Evolutionary conservation across 192 early-diverging fungal species (phyloP), one percentile per base, ranked within the genome.

Genomic region (Gaertneriomyces semiglobifer): DNA sequence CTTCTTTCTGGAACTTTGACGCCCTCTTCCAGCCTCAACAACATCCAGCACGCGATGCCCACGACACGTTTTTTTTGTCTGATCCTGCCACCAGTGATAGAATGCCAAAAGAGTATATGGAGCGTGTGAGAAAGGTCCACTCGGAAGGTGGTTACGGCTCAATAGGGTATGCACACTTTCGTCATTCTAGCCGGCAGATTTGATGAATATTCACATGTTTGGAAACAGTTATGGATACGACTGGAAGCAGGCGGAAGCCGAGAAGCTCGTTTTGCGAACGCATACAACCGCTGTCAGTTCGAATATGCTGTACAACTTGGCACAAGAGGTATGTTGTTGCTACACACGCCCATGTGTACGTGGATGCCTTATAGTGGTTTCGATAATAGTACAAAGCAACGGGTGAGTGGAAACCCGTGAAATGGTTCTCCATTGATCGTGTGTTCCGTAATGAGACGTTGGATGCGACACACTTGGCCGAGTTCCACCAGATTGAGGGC

Each of bases 1-100:
- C 89, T 58, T 92, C 93, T 65, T 99, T 99, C 89, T 99, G 97
- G 97, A 99, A 99, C 82, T 99, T 99, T 77, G 97, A 99, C 76
- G 91, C 95, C 33, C 88, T 99, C 62, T 99, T 96, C 86, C 95
- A 98, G 72, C 96, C 97, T 38, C 95, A 99, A 84, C 93, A 97
- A 79, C 97, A 99, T 68, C 88, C 95, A 57, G 94, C 90, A 3
- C 71, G 85, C 10, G 81, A 81, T 71, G 76, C 78, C 53, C 80
- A 85, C 60, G 83, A 85, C 75, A 79, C 72, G 53, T 88, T 86
- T 75, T 84, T 81, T 64, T 55, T 84, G 33, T 62, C 68, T 40
- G 81, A 90, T 59, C 92, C 92, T 12, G 88, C 87, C 44, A 89
- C 83, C 16, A 79, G 84, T 18, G 81, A 82, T 69, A 79, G 85